These are phyloP conservation scores for Sugiyamaella marilandica DNA, from an alignment of 805 yeast genomes.

Conservation along the genomic window DNA sequence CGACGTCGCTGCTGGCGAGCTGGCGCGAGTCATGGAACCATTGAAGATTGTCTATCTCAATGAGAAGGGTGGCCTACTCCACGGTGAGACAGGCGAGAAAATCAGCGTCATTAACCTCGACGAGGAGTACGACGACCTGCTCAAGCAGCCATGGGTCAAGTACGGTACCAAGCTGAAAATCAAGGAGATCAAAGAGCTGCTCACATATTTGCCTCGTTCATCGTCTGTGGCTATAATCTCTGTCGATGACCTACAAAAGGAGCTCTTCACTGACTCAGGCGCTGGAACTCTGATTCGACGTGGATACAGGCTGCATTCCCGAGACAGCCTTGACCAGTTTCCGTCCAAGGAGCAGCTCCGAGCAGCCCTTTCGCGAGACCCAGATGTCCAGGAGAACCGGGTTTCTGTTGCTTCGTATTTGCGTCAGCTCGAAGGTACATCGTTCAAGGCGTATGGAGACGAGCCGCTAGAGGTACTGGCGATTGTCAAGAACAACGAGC, in stretches of 20 bases:
- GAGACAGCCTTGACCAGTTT: constrained; percentile 66
- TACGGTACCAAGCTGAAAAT: constrained; percentile 97
- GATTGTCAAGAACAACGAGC: constrained; percentile 57
- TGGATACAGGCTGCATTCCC: constrained; percentile 76
- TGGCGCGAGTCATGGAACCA: constrained; percentile 95
- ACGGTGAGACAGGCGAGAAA: constrained; percentile 88
- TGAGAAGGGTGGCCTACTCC: constrained; percentile 95
- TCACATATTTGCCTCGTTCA: constrained; percentile 91
- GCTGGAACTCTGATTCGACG: constrained; percentile 98
- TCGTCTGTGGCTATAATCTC: constrained; percentile 97
- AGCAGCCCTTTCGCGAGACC: constrained; percentile 69
- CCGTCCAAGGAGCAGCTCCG: constrained; percentile 57
- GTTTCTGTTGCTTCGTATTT: constrained; percentile 78
- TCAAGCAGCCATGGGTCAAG: constrained; percentile 96
- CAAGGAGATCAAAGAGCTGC: constrained; percentile 90
- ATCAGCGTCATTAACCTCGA: constrained; percentile 87
- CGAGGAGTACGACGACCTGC: constrained; percentile 86
- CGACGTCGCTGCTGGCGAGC: constrained; percentile 97
- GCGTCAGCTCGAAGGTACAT: constrained; percentile 55
- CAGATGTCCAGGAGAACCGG: constrained; percentile 64
- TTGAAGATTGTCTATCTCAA: constrained; percentile 92
- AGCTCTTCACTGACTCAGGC: constrained; percentile 96
- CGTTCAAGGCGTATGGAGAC: constrained; percentile 82
- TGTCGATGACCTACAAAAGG: constrained; percentile 92
- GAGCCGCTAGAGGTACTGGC: constrained; percentile 95